A percentile compares a stretch with the other conserved stretches of the same genome.
phyloP scores from a whole-genome alignment of 768 basidiomycete genomes.

The Lentinula edodes region DNA sequence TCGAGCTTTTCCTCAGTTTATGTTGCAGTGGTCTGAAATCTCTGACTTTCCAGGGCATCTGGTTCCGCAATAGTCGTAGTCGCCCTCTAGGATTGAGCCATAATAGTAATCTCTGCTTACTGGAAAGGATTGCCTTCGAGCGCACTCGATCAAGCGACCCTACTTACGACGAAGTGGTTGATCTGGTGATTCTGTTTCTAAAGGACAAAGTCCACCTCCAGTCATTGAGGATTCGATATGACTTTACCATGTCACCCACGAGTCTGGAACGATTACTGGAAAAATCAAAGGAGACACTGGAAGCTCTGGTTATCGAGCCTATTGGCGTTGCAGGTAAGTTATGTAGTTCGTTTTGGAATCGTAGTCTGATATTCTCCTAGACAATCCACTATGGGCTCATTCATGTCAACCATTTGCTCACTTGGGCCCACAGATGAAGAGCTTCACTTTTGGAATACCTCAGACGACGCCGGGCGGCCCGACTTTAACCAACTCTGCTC shows the following conservation, averaged over 20 bases:
- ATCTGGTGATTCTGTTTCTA: neutral
- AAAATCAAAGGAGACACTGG: neutral
- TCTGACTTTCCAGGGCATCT: constrained; percentile 4
- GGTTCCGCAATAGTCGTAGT: neutral
- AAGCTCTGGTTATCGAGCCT: constrained; percentile 1
- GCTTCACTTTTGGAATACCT: constrained; percentile 1
- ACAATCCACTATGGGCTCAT: neutral
- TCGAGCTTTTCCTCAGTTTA: constrained; percentile 1
- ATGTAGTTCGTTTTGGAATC: neutral
- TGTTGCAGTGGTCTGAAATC: neutral
- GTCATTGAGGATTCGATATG: constrained; percentile 1
- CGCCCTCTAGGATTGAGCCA: neutral
- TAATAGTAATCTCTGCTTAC: neutral
- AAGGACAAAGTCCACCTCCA: neutral
- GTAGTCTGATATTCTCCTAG: neutral
- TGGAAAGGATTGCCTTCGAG: constrained; percentile 1
- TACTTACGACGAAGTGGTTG: neutral
- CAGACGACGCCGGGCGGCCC: neutral
- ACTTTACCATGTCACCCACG: constrained; percentile 2
- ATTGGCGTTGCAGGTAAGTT: constrained; percentile 1
- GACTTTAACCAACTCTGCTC: neutral
- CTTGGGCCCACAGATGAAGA: neutral
- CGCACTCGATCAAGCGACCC: neutral
- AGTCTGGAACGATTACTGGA: constrained; percentile 1
- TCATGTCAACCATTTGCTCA: constrained; percentile 1